Evolutionary conservation across 441 rosid genomes (phyloP).

Genomic region (Mallotus japonicus): DNA sequence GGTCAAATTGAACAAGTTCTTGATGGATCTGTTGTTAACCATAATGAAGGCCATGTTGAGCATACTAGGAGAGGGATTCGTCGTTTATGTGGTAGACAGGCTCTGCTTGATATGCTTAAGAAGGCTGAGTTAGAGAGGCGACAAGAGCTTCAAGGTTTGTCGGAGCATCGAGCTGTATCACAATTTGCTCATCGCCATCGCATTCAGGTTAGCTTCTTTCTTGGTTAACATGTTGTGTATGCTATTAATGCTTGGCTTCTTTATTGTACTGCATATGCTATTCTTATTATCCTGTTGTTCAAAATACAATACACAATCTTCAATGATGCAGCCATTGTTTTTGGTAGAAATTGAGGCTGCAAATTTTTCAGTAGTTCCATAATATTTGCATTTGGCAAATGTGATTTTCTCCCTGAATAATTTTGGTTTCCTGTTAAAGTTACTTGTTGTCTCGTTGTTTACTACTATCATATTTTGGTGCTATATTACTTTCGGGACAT

Average conservation of each 20-base stretch:
- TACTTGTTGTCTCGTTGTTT: not conserved
- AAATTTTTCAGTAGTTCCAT: not conserved
- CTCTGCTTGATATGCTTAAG: conserved; percentile 77
- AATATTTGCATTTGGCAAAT: not conserved
- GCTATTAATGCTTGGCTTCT: not conserved
- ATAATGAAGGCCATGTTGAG: conserved; percentile 44
- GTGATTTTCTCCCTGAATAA: not conserved
- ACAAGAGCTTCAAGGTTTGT: conserved; percentile 65
- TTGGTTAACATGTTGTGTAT: not conserved
- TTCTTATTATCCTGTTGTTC: not conserved
- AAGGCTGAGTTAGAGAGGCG: conserved; percentile 77
- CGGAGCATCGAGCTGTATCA: conserved; percentile 70
- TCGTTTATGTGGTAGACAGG: conserved; percentile 87
- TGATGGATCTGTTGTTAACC: conserved; percentile 55
- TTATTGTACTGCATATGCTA: not conserved
- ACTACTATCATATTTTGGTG: not conserved
- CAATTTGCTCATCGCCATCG: conserved; percentile 87
- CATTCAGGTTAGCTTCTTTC: conserved; percentile 62
- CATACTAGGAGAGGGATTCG: conserved; percentile 67
- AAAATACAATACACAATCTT: not conserved
- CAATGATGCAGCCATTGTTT: not conserved
- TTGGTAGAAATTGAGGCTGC: not conserved
- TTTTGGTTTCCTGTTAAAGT: not conserved
- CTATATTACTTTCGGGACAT: not conserved
- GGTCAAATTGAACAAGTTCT: conserved; percentile 65